phyloP scores from a whole-genome alignment of 179 eudicot genomes.

The Actinidia arguta region DNA sequence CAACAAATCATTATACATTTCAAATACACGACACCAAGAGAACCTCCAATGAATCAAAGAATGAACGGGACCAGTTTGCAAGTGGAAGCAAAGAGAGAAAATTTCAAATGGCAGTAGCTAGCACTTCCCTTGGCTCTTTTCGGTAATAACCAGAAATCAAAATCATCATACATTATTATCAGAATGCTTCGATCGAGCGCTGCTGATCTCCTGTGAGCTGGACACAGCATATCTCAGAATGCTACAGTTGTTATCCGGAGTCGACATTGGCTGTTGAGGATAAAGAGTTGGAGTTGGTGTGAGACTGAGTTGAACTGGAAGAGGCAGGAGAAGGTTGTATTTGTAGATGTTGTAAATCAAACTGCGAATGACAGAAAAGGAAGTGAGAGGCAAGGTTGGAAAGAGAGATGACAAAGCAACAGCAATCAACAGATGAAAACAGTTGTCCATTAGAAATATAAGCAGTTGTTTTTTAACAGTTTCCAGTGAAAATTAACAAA shows the following conservation, averaged over 20 bases:
- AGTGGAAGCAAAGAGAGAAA: background rate
- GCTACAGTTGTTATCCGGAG: constrained; percentile 74
- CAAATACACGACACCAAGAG: background rate
- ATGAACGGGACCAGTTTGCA: constrained; percentile 24
- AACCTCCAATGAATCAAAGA: constrained; percentile 35
- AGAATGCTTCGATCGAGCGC: constrained; percentile 76
- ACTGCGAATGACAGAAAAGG: constrained; percentile 34
- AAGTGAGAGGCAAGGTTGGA: background rate
- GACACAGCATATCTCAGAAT: constrained; percentile 71
- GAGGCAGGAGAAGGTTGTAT: constrained; percentile 84
- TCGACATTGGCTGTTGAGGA: constrained; percentile 93
- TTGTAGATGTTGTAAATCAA: constrained; percentile 63
- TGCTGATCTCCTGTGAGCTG: constrained; percentile 59
- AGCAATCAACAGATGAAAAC: too few species aligned
- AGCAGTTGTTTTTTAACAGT: background rate
- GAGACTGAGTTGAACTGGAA: constrained; percentile 93
- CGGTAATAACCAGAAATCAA: background rate
- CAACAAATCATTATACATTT: constrained; percentile 16
- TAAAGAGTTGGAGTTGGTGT: constrained; percentile 96
- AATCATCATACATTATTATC: constrained; percentile 81
- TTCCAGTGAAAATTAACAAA: too few species aligned
- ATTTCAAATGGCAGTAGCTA: background rate
- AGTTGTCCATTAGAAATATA: too few species aligned
- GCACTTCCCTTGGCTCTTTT: background rate
- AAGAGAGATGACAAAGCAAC: background rate